Conservation (phyloP, 1,139 yeast genomes). For the Kodamaea plutei region DNA sequence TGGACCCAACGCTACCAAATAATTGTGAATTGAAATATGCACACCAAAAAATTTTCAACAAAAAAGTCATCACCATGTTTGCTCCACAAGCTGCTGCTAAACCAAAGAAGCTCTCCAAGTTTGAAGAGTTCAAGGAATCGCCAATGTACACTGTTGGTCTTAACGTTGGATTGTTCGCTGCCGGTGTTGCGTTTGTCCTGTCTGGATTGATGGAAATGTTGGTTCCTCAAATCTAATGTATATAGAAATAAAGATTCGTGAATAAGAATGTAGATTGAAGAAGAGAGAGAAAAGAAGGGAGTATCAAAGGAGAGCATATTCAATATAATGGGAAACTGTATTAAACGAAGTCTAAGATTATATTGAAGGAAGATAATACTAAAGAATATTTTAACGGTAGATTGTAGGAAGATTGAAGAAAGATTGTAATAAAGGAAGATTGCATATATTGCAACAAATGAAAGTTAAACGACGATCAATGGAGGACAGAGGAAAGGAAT, state of each 20-base stretch:
- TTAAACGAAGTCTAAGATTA: background rate
- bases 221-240: conserved; percentile 61
- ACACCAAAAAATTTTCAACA: too few relatives aligned
- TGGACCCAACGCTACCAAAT: too few relatives aligned
- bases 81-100: conserved; percentile 15
- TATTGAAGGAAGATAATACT: too few relatives aligned
- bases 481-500: too few relatives aligned
- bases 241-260: conserved; percentile 1
- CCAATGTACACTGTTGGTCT: conserved; percentile 64
- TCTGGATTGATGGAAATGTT: conserved; percentile 77
- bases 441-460: too few relatives aligned
- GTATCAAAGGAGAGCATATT: too few relatives aligned
- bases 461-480: too few relatives aligned
- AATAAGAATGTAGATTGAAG: background rate
- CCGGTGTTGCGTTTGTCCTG: conserved; percentile 72
- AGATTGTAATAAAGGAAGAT: too few relatives aligned
- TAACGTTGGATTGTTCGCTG: conserved; percentile 60
- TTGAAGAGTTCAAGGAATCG: conserved; percentile 52
- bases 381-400: too few relatives aligned
- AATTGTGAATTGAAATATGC: too few relatives aligned
- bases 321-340: background rate
- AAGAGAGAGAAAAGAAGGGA: too few relatives aligned
- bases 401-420: too few relatives aligned
- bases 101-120: conserved; percentile 27
- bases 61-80: conserved; percentile 12